Percentiles rank a stretch among this genome's conserved stretches.
Conservation (phyloP, 1,139 yeast genomes). For the Candida albicans region DNA sequence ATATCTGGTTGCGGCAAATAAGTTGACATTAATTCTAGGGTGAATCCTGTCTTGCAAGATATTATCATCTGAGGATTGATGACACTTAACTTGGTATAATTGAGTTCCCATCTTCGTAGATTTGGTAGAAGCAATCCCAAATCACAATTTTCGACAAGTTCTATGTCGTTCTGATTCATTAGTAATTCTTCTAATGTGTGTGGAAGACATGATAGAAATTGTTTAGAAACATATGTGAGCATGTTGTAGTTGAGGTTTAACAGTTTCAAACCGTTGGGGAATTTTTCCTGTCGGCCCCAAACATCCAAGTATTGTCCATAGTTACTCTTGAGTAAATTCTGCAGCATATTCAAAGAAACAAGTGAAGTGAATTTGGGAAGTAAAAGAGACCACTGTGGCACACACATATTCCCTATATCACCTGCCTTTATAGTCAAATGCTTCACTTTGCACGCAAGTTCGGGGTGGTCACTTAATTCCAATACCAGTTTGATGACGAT, state of each 20-base stretch:
- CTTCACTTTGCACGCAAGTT: slow-evolving; percentile 21
- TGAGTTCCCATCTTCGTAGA: slow-evolving; percentile 17
- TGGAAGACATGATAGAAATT: slow-evolving; percentile 31
- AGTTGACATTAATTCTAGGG: slow-evolving; percentile 10
- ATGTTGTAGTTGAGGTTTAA: slow-evolving; percentile 30
- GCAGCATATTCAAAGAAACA: slow-evolving; percentile 25
- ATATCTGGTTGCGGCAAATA: slow-evolving; percentile 9
- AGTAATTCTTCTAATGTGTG: slow-evolving; percentile 23
- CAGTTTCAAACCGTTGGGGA: slow-evolving; percentile 29
- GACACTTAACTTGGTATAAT: slow-evolving; percentile 15
- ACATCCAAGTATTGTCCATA: slow-evolving; percentile 21
- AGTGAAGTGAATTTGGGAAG: slow-evolving; percentile 27
- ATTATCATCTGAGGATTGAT: slow-evolving; percentile 17
- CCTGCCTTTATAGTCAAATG: slow-evolving; percentile 30
- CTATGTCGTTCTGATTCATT: slow-evolving; percentile 16
- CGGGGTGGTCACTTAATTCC: slow-evolving; percentile 10
- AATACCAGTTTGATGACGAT: slow-evolving; percentile 15
- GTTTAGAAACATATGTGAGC: slow-evolving; percentile 21
- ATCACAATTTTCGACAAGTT: slow-evolving; percentile 12
- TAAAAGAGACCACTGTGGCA: slow-evolving; percentile 34
- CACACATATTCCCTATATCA: slow-evolving; percentile 39
- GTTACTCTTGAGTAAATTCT: slow-evolving; percentile 26
- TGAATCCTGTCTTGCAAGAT: slow-evolving; percentile 11
- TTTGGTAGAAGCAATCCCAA: slow-evolving; percentile 19
- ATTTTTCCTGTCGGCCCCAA: slow-evolving; percentile 24